Base-by-base conservation (phyloP, 108 stramenopile genomes). In the Stephanodiscus minutulus region DNA sequence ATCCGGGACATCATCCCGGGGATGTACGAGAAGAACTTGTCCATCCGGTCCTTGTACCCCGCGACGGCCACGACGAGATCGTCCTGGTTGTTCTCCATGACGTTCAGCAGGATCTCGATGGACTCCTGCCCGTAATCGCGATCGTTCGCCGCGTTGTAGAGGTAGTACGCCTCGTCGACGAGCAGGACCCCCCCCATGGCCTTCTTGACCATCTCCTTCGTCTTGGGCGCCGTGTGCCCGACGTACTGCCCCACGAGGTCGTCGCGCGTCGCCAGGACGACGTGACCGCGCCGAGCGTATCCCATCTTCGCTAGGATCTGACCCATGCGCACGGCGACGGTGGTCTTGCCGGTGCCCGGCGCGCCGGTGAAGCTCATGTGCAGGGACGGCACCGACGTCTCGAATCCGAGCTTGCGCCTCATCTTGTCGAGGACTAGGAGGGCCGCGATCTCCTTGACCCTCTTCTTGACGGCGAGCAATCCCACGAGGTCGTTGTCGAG, bases 121-220 rank as follows among this genome's bases (percentile, higher is more conserved):
- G 95, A 96, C 79, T 98, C 98, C 86, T 97, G 95, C 66, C 98
- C 98, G 85, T 97, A 98, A 88, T 97, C 98, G 71, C 96, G 95
- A 65, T 98, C 96, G 84, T 97, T 97, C 69, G 96, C 94, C 41
- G 96, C 98, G 72, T 97, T 97, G 94, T 97, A 97, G 27, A 98
- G 90, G 88, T 97, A 97, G 88, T 98, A 98, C 22, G 98, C 98
- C 93, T 98, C 98, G 84, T 98, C 98, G 49, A 98, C 96, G 61
- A 98, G 91, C 60, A 98, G 90, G 48, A 98, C 83, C 60, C 94
- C 94, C 59, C 94, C 94, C 88, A 97, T 93, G 50, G 97, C 95
- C 87, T 97, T 96, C 87, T 97, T 97, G 88, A 98, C 97, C 97
- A 97, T 96, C 71, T 97, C 98, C 95, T 97, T 98, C 61, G 97